Conservation (phyloP, 179 eudicot species). For the Camellia oleifera region DNA sequence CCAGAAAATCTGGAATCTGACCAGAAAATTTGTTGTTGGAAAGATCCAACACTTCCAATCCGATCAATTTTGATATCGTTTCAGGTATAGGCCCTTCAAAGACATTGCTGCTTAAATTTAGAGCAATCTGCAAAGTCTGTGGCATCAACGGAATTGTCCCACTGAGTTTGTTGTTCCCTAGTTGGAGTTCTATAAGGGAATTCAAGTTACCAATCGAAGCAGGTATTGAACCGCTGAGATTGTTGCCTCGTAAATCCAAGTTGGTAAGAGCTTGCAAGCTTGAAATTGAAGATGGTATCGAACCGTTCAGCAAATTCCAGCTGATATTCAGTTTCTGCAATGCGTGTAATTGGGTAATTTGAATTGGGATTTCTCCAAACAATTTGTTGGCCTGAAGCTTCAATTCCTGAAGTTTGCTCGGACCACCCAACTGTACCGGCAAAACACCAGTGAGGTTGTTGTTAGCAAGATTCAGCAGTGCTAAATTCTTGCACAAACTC, state of each 20-base stretch:
- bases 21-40: conserved; percentile 68
- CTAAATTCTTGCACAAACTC: conserved; percentile 44
- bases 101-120: conserved; percentile 65
- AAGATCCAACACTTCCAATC: conserved; percentile 65
- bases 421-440: conserved; percentile 43
- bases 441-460: conserved; percentile 50
- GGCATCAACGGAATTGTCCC: conserved; percentile 63
- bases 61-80: conserved; percentile 22
- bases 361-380: conserved; percentile 51
- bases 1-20: conserved; percentile 45
- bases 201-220: conserved; percentile 30
- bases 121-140: conserved; percentile 41
- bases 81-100: conserved; percentile 53
- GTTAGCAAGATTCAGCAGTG: conserved; percentile 52
- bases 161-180: conserved; percentile 55
- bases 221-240: conserved; percentile 60
- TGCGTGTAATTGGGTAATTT: conserved; percentile 32
- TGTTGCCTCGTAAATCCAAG: conserved; percentile 59
- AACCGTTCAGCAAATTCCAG: conserved; percentile 50
- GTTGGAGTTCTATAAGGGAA: conserved; percentile 53
- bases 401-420: conserved; percentile 48
- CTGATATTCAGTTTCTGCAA: conserved; percentile 56
- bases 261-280: conserved; percentile 40
- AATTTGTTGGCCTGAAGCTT: conserved; percentile 56
- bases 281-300: conserved; percentile 55